A percentile compares a stretch with the other conserved stretches of the same genome.
Conservation (phyloP, 2,329 filamentous ascomycete genomes). For the Trichophyton schoenleinii region DNA sequence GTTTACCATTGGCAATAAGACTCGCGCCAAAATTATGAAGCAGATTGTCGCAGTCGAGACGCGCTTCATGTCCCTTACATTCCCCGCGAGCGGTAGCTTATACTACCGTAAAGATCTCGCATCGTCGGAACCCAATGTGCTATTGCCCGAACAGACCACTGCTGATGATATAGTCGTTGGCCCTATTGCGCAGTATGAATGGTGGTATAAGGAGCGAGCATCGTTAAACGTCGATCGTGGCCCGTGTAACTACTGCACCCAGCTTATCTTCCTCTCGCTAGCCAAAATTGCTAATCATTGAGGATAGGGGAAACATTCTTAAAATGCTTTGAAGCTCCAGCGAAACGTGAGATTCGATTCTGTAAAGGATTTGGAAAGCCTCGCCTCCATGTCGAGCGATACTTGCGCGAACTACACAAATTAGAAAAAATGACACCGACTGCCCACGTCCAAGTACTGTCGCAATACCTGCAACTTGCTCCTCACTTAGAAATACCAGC, state of each 20-base stretch:
- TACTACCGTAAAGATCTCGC: constrained; percentile 16
- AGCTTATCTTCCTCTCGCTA: neutral
- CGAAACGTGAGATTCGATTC: constrained; percentile 14
- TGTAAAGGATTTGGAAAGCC: constrained; percentile 16
- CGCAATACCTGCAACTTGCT: constrained; percentile 16
- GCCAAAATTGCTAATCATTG: neutral
- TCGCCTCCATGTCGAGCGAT: constrained; percentile 5
- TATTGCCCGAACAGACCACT: neutral
- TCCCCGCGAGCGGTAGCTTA: constrained; percentile 16
- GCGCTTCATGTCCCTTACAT: constrained; percentile 14
- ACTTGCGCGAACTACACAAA: neutral
- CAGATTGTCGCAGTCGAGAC: constrained; percentile 15
- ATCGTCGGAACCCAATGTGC: neutral
- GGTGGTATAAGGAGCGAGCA: constrained; percentile 17
- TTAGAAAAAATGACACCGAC: constrained; percentile 7
- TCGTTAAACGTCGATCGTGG: constrained; percentile 15
- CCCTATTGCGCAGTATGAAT: constrained; percentile 18
- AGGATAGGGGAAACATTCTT: constrained; percentile 6
- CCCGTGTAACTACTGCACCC: constrained; percentile 15
- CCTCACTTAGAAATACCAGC: constrained; percentile 12
- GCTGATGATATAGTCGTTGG: constrained; percentile 10
- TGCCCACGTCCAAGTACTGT: constrained; percentile 15
- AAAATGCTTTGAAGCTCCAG: constrained; percentile 14
- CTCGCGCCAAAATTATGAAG: neutral
- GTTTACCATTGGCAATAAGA: constrained; percentile 14